phyloP scores from a whole-genome alignment of 1,284 basidiomycete species.

The Laetiporus sulphureus region DNA sequence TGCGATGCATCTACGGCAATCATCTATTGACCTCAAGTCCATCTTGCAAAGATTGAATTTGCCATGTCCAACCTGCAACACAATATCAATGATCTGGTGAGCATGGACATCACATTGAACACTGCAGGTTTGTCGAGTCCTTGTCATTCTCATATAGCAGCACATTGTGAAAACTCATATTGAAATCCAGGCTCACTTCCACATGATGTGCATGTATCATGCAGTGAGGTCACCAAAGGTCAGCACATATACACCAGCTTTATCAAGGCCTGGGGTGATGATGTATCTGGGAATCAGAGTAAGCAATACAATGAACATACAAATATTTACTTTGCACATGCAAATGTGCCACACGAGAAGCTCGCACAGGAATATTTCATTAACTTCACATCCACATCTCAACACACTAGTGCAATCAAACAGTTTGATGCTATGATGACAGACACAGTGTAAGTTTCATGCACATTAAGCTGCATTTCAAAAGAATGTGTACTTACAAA shows the following conservation, averaged over 20 bases:
- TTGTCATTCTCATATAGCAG: background rate
- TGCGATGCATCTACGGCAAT: background rate
- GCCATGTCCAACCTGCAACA: background rate
- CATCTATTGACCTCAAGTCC: background rate
- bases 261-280: background rate
- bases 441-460: background rate
- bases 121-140: background rate
- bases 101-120: background rate
- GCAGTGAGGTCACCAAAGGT: background rate
- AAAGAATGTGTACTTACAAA: too few relatives aligned
- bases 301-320: slow-evolving; percentile 17
- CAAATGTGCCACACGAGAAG: slow-evolving; percentile 20
- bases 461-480: too few relatives aligned
- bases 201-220: background rate
- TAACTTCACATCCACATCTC: slow-evolving; percentile 30
- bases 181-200: background rate
- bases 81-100: background rate
- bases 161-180: background rate
- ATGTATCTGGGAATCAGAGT: slow-evolving; percentile 12
- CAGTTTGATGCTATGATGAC: slow-evolving; percentile 17
- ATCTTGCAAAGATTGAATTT: background rate
- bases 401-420: slow-evolving; percentile 24
- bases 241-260: background rate
- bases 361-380: slow-evolving; percentile 27
- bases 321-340: slow-evolving; percentile 15